Evolutionary conservation across 371 early-diverging fungal species (phyloP), one percentile per base, ranked within the genome.

Genomic region (Phascolomyces articulosus): DNA sequence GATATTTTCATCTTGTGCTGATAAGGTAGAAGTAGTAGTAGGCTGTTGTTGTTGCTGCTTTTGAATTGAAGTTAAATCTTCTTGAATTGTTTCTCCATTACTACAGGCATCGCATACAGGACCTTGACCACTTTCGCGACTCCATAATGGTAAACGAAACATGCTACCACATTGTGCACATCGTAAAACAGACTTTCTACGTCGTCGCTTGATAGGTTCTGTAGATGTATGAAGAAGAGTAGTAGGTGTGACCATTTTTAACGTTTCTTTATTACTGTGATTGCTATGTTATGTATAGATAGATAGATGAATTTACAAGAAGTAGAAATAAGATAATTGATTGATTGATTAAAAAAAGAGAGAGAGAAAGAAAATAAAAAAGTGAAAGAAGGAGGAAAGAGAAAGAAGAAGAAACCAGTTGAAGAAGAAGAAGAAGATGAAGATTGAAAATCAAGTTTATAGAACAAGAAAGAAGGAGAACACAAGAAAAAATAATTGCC

Each of bases 91-190:
- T 40, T 67, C 62, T 23, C 67, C 68, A 38, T 55, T 58, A 44
- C 69, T 48, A 47, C 78, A 78, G 16, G 62, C 57, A 65, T 78
- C 78, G 31, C 78, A 78, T 2, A 78, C 75, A 56, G 78, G 77
- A 2, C 77, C 77, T 57, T 74, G 72, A 24, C 77, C 75, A 29
- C 73, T 75, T 64, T 78, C 78, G 44, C 75, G 70, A 13, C 75
- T 75, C 75, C 75, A 78, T 3, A 75, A 27, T 34, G 72, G 65
- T 31, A 74, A 71, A 23, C 78, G 55, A 40, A 78, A 78, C 3
- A 72, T 67, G 27, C 71, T 31, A 49, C 70, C 70, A 38, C 78
- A 78, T 65, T 78, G 70, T n/a, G 72, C 69, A 59, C 78, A 78
- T 20, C 75, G 75, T 13, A 70, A 66, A 10, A 75, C 59, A 24